Evolutionary conservation across 2,329 filamentous ascomycete species (phyloP).

Genomic region (Aspergillus viridinutans): DNA sequence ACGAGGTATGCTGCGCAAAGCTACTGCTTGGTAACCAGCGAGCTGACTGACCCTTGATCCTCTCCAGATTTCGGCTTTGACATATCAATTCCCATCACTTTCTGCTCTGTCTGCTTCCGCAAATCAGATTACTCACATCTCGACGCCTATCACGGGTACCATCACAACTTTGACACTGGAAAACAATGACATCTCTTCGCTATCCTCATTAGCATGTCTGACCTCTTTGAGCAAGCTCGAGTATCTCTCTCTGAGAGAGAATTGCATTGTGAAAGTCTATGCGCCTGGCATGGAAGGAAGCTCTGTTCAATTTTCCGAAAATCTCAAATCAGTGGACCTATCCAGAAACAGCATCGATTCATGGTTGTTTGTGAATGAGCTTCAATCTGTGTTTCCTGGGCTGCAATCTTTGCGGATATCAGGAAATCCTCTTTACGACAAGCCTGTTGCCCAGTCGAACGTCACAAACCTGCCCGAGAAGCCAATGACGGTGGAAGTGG

Average conservation of each 20-base stretch:
- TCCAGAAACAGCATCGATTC: conserved; percentile 65
- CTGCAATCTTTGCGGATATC: conserved; percentile 72
- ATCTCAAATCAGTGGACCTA: conserved; percentile 64
- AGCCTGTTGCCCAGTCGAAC: conserved; percentile 30
- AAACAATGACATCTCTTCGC: conserved; percentile 41
- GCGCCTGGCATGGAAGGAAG: conserved; percentile 29
- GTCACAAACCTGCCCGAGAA: conserved; percentile 39
- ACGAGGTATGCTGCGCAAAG: conserved; percentile 50
- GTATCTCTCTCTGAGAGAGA: conserved; percentile 65
- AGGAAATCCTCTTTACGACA: conserved; percentile 77
- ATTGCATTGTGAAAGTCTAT: conserved; percentile 56
- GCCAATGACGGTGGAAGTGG: conserved; percentile 62
- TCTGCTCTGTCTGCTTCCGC: conserved; percentile 32
- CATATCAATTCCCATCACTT: conserved; percentile 33
- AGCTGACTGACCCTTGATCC: conserved; percentile 6
- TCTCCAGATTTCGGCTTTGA: conserved; percentile 31
- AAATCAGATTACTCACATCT: conserved; percentile 32
- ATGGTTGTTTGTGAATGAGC: conserved; percentile 70
- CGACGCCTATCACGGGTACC: conserved; percentile 25
- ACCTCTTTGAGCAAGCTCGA: conserved; percentile 49
- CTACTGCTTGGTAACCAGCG: not conserved
- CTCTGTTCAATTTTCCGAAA: conserved; percentile 50
- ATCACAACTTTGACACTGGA: conserved; percentile 49
- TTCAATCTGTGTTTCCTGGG: conserved; percentile 66
- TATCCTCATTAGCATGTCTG: conserved; percentile 44